Evolutionary conservation across 164 flowering plant genomes (phyloP).

Genomic region (Akebia trifoliata): DNA sequence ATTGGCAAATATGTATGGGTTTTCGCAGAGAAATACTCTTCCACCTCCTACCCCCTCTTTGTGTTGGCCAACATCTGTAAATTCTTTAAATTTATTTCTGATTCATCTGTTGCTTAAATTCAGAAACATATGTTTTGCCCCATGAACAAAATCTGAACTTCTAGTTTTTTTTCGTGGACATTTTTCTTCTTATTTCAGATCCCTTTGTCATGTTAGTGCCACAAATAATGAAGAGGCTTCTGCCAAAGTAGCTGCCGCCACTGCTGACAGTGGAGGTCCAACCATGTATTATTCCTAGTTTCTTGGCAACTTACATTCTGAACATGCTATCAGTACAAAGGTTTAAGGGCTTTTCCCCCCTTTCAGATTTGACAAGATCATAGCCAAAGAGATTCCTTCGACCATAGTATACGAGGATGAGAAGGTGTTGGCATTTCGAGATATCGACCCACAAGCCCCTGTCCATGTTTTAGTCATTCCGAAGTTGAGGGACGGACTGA

Average conservation of each 20-base stretch:
- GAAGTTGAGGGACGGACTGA: conserved; percentile 76
- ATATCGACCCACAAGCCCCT: conserved; percentile 90
- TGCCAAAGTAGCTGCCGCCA: conserved; percentile 61
- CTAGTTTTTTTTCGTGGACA: neutral
- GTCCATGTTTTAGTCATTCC: conserved; percentile 87
- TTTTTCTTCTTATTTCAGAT: conserved; percentile 32
- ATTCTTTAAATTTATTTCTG: neutral
- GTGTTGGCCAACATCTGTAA: too few relatives aligned
- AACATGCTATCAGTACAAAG: neutral
- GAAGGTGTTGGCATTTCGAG: conserved; percentile 79
- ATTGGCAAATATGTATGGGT: too few relatives aligned
- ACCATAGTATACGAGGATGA: conserved; percentile 89
- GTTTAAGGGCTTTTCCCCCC: neutral
- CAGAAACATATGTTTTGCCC: neutral
- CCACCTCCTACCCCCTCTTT: too few relatives aligned
- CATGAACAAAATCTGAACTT: neutral
- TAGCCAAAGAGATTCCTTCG: conserved; percentile 88
- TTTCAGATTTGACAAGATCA: conserved; percentile 90
- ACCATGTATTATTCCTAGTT: conserved; percentile 54
- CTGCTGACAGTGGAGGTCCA: conserved; percentile 67
- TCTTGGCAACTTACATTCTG: neutral
- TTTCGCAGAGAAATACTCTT: too few relatives aligned
- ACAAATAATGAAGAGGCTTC: conserved; percentile 67
- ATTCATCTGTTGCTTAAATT: neutral
- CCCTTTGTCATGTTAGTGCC: conserved; percentile 33